Evolutionary conservation across 345 rosid species (phyloP).

Genomic region (Citrus mangshanensis): DNA sequence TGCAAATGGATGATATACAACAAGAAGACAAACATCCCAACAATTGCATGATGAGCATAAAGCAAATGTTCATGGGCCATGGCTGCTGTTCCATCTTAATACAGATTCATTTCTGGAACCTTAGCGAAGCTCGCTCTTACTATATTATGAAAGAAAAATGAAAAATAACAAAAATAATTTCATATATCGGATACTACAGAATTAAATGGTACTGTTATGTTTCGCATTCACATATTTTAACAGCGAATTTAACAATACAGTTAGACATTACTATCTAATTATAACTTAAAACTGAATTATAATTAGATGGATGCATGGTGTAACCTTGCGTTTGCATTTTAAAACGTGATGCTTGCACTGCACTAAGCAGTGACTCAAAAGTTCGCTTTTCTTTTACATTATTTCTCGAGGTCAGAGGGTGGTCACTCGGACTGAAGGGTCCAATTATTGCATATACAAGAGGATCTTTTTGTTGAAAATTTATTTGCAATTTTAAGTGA

Average conservation of each 20-base stretch:
- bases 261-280: not conserved
- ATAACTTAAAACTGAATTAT: not conserved
- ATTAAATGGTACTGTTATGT: too few species aligned
- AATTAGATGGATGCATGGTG: too few species aligned
- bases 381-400: not conserved
- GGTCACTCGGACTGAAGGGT: not conserved
- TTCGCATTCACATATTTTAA: too few species aligned
- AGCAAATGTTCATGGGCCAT: conserved; percentile 11
- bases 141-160: not conserved
- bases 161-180: not conserved
- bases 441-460: not conserved
- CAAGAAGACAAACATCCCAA: not conserved
- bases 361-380: too few species aligned
- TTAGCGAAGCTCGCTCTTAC: not conserved
- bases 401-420: not conserved
- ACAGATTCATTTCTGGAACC: not conserved
- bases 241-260: too few species aligned
- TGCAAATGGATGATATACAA: not conserved
- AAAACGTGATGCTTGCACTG: not conserved
- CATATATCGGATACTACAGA: not conserved
- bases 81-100: conserved; percentile 5
- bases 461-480: not conserved
- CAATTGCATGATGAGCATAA: conserved; percentile 11
- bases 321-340: not conserved
- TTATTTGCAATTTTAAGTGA: conserved; percentile 1